Evolutionary conservation across 805 yeast genomes (phyloP).

Genomic region (Lipomyces anomalus): DNA sequence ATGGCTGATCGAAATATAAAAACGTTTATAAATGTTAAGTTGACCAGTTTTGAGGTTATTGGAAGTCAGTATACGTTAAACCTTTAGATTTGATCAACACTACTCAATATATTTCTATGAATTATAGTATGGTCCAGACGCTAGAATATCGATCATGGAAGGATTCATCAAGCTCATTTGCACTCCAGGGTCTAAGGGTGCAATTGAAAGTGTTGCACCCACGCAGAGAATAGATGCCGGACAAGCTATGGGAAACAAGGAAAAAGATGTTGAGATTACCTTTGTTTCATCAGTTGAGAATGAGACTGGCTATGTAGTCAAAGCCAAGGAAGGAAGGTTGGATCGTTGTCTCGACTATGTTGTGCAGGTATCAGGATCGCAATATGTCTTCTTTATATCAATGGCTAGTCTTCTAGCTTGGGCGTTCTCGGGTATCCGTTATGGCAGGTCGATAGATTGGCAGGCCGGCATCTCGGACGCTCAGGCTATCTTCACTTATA

Average conservation of each 20-base stretch:
- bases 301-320: not conserved
- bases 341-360: conserved; percentile 13
- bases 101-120: too few species aligned
- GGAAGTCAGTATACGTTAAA: too few species aligned
- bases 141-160: conserved; percentile 1
- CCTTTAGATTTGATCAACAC: too few species aligned
- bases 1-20: too few species aligned
- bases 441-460: conserved; percentile 5
- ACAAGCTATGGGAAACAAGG: not conserved
- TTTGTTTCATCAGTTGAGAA: not conserved
- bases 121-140: too few species aligned
- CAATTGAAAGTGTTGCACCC: not conserved
- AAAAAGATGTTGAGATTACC: too few species aligned
- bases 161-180: conserved; percentile 1
- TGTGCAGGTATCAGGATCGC: conserved; percentile 6
- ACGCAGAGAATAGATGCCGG: not conserved
- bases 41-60: too few species aligned
- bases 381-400: conserved; percentile 6
- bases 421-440: conserved; percentile 11
- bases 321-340: not conserved
- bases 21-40: too few species aligned
- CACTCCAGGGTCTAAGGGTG: not conserved
- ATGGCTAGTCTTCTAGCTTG: conserved; percentile 9
- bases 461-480: conserved; percentile 11
- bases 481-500: conserved; percentile 9